Conservation (phyloP, 495 filamentous ascomycete species). For the Podospora australis region DNA sequence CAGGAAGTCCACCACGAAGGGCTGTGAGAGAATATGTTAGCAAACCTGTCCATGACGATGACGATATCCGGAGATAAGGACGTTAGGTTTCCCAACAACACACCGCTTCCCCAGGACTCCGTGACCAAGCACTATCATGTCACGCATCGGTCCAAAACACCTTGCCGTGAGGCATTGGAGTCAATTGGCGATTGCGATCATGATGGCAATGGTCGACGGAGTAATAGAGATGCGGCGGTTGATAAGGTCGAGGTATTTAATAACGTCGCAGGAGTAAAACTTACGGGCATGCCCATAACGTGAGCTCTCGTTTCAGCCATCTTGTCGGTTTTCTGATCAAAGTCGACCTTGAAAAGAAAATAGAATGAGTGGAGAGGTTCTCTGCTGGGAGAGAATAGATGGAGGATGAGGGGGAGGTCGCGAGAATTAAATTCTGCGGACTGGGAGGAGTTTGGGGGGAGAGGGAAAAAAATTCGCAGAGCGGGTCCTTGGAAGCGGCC, state of each 20-base stretch:
- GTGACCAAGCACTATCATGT: too few relatives aligned
- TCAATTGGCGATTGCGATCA: constrained; percentile 28
- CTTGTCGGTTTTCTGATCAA: constrained; percentile 45
- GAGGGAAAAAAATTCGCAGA: constrained; percentile 28
- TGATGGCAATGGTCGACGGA: constrained; percentile 3
- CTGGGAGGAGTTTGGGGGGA: constrained; percentile 24
- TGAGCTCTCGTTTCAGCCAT: constrained; percentile 48
- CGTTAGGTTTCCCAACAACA: neutral
- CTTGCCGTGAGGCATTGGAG: constrained; percentile 1
- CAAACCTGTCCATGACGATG: neutral
- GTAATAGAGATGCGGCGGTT: neutral
- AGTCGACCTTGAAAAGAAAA: constrained; percentile 42
- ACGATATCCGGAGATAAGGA: neutral
- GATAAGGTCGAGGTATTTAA: constrained; percentile 30
- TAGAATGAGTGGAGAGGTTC: constrained; percentile 41
- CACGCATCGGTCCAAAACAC: neutral
- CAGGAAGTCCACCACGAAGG: constrained; percentile 90
- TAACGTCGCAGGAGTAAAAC: constrained; percentile 24
- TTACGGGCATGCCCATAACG: constrained; percentile 87
- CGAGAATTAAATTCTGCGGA: constrained; percentile 41
- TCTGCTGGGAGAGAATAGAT: constrained; percentile 30
- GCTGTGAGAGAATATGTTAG: constrained; percentile 31
- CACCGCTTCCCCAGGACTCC: neutral
- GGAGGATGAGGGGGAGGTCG: constrained; percentile 29
- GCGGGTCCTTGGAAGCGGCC: constrained; percentile 21